These are phyloP conservation scores for Xylariaceae sp. DNA, from an alignment of 2,329 filamentous ascomycete genomes.

Conservation along the genomic window DNA sequence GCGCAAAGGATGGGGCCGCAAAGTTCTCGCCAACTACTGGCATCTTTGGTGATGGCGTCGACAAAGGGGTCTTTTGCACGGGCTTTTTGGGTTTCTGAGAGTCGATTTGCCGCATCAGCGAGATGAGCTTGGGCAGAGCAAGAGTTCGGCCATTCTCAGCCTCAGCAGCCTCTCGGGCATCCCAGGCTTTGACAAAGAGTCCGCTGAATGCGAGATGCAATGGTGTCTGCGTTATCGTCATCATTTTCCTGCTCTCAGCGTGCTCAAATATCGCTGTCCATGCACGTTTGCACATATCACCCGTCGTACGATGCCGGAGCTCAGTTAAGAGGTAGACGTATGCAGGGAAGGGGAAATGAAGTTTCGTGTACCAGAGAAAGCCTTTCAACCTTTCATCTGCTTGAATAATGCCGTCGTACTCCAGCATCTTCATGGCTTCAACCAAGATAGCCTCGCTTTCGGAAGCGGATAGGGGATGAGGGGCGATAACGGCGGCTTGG, in stretches of 20 bases:
- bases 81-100: slow-evolving; percentile 32
- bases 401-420: slow-evolving; percentile 54
- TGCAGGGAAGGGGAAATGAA: slow-evolving; percentile 56
- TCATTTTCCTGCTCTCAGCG: slow-evolving; percentile 47
- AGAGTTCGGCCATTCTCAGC: slow-evolving; percentile 40
- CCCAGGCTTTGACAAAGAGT: slow-evolving; percentile 59
- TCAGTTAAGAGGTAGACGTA: slow-evolving; percentile 57
- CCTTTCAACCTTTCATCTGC: slow-evolving; percentile 45
- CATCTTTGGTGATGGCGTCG: slow-evolving; percentile 28
- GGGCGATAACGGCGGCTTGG: slow-evolving; percentile 40
- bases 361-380: slow-evolving; percentile 54
- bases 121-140: slow-evolving; percentile 44
- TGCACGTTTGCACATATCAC: slow-evolving; percentile 53
- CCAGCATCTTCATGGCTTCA: slow-evolving; percentile 53
- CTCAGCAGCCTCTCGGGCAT: slow-evolving; percentile 48
- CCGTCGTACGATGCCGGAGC: slow-evolving; percentile 46
- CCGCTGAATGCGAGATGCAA: slow-evolving; percentile 54
- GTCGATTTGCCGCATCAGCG: slow-evolving; percentile 41
- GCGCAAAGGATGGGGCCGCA: slow-evolving; percentile 15
- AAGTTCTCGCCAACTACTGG: slow-evolving; percentile 24
- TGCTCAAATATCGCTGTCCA: slow-evolving; percentile 54
- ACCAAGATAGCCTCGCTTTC: slow-evolving; percentile 50
- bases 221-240: slow-evolving; percentile 47
- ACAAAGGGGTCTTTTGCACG: slow-evolving; percentile 29
- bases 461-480: slow-evolving; percentile 36